These are phyloP conservation scores for Claviceps paspali DNA, from an alignment of 2,329 filamentous ascomycete species.

Conservation along the genomic window DNA sequence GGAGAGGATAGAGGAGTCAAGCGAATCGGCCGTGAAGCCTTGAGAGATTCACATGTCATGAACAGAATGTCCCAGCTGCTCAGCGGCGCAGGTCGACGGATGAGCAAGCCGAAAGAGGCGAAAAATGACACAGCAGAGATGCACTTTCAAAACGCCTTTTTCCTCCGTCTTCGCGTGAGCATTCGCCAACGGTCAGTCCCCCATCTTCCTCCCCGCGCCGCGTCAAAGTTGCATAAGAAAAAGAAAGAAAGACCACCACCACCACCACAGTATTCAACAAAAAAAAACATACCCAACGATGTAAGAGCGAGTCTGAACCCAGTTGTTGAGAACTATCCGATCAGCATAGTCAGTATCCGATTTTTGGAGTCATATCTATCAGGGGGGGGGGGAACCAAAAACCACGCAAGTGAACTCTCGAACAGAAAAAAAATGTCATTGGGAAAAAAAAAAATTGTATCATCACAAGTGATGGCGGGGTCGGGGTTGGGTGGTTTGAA, in stretches of 20 bases:
- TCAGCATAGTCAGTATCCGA: constrained; percentile 3
- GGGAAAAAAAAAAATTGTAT: not conserved
- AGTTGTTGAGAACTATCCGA: constrained; percentile 47
- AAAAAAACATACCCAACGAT: constrained; percentile 52
- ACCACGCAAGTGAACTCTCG: too few species aligned
- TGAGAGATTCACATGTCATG: not conserved
- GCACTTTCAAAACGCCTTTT: not conserved
- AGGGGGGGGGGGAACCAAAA: too few species aligned
- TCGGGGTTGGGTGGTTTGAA: too few species aligned
- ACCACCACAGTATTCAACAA: too few species aligned
- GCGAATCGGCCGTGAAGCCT: not conserved
- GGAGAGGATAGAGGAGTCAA: too few species aligned
- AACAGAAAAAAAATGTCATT: too few species aligned
- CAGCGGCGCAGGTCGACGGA: too few species aligned
- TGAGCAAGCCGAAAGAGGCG: too few species aligned
- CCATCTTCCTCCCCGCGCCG: too few species aligned
- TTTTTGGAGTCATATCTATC: too few species aligned
- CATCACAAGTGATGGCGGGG: constrained; percentile 3
- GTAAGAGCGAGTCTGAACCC: constrained; percentile 59
- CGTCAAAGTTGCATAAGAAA: not conserved
- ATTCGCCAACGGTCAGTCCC: too few species aligned
- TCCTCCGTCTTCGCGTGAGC: not conserved
- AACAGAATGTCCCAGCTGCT: not conserved
- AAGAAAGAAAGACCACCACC: not conserved
- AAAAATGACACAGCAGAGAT: not conserved